Conservation (phyloP, 257 asterid genomes). For the Orobanche coerulescens region DNA sequence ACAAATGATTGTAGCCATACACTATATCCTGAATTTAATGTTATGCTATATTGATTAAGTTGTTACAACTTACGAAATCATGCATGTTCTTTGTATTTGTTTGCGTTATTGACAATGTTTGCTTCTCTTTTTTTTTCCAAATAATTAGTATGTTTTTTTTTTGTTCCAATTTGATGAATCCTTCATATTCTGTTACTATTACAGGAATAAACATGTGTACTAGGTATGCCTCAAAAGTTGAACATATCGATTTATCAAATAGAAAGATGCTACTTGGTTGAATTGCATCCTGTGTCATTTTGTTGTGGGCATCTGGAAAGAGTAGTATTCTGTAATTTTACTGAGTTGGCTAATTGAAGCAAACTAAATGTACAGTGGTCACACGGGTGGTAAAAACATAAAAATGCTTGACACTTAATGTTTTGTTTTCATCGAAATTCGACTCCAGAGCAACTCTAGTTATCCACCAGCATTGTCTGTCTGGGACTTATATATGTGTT, state of each 20-base stretch:
- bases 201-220: no score
- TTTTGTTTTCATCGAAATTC: no score
- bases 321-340: background rate
- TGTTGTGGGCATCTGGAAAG: conserved; percentile 6
- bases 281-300: background rate
- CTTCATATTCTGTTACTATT: no score
- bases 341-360: background rate
- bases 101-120: background rate
- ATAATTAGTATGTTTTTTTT: no score
- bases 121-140: background rate
- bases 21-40: background rate
- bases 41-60: background rate
- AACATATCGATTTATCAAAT: background rate
- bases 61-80: background rate
- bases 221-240: background rate
- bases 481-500: no score
- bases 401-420: background rate
- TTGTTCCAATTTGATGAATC: no score
- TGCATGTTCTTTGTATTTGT: background rate
- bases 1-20: background rate
- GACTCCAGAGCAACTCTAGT: no score
- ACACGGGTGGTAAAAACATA: background rate
- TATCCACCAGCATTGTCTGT: background rate
- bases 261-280: background rate
- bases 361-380: background rate